These are phyloP conservation scores for Echinosophora koreensis DNA, from an alignment of 306 rosid species.

Conservation along the genomic window DNA sequence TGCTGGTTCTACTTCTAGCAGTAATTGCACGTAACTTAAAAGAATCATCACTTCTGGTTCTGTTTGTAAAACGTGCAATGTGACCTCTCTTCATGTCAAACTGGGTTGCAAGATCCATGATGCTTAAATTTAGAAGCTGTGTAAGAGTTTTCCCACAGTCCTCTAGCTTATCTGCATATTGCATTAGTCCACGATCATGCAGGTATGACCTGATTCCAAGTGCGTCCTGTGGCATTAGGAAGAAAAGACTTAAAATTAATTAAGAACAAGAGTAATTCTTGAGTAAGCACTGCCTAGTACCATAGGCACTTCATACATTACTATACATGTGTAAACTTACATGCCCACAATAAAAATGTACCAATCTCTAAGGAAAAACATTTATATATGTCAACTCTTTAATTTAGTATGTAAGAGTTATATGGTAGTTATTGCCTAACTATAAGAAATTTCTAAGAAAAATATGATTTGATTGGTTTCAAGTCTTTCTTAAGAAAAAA, in stretches of 20 bases:
- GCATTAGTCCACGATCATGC: slow-evolving; percentile 82
- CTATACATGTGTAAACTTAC: neutral
- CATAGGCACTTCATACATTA: neutral
- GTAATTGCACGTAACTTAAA: slow-evolving; percentile 40
- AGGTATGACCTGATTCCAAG: slow-evolving; percentile 84
- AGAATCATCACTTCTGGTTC: slow-evolving; percentile 54
- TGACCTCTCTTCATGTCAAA: slow-evolving; percentile 90
- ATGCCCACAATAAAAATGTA: neutral
- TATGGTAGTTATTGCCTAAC: neutral
- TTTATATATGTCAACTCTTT: neutral
- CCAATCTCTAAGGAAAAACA: no score
- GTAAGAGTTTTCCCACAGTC: slow-evolving; percentile 56
- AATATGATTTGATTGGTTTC: neutral
- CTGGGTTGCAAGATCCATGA: slow-evolving; percentile 57
- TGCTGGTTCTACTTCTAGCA: slow-evolving; percentile 50
- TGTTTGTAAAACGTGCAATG: slow-evolving; percentile 77
- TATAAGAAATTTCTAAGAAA: neutral
- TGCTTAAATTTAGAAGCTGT: slow-evolving; percentile 63
- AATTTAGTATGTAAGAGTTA: neutral
- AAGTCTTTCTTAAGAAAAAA: neutral
- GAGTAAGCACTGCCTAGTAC: neutral
- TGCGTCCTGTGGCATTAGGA: slow-evolving; percentile 63
- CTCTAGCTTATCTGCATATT: slow-evolving; percentile 82
- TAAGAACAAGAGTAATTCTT: slow-evolving; percentile 4
- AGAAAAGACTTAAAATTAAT: neutral